A percentile compares a stretch with the other conserved stretches of the same genome.
phyloP scores from a whole-genome alignment of 768 basidiomycete genomes.

The Trametes cingulata region DNA sequence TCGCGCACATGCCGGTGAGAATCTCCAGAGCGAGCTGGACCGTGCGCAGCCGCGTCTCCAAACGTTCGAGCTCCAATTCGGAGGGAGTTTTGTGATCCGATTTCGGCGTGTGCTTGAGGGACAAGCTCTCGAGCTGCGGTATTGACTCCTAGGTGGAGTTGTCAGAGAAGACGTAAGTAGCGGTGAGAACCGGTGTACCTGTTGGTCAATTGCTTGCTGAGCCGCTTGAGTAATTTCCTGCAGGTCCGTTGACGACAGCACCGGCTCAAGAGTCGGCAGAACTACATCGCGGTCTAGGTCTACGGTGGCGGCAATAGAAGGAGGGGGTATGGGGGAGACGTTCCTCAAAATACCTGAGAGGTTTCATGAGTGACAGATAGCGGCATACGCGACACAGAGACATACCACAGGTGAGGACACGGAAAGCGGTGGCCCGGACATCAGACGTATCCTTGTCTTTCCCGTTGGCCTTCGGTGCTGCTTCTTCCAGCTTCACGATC shows the following conservation, averaged over 20 bases:
- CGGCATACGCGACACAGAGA: conserved; percentile 1
- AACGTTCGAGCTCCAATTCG: conserved; percentile 68
- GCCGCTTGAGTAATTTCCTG: conserved; percentile 49
- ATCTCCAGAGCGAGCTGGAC: conserved; percentile 86
- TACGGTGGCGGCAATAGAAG: conserved; percentile 56
- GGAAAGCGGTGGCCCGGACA: conserved; percentile 53
- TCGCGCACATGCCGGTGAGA: conserved; percentile 85
- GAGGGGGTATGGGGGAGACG: conserved; percentile 73
- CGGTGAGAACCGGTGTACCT: conserved; percentile 41
- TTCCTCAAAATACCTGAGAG: conserved; percentile 72
- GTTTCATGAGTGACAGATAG: conserved; percentile 2
- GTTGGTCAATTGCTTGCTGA: conserved; percentile 50
- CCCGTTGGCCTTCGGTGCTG: conserved; percentile 32
- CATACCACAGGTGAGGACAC: conserved; percentile 71
- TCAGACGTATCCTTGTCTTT: conserved; percentile 47
- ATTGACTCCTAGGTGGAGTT: conserved; percentile 42
- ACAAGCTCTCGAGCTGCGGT: conserved; percentile 55
- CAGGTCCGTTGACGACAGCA: conserved; percentile 62
- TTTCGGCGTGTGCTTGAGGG: conserved; percentile 65
- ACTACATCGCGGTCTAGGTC: conserved; percentile 74
- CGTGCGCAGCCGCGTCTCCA: conserved; percentile 72
- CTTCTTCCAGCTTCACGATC: conserved; percentile 47
- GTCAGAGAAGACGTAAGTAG: conserved; percentile 3
- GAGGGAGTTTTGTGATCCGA: conserved; percentile 73
- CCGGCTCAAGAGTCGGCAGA: conserved; percentile 67